Percentiles rank a stretch among this genome's conserved stretches.
phyloP scores from a whole-genome alignment of 768 basidiomycete genomes.

The Cystofilobasidium ferigula region DNA sequence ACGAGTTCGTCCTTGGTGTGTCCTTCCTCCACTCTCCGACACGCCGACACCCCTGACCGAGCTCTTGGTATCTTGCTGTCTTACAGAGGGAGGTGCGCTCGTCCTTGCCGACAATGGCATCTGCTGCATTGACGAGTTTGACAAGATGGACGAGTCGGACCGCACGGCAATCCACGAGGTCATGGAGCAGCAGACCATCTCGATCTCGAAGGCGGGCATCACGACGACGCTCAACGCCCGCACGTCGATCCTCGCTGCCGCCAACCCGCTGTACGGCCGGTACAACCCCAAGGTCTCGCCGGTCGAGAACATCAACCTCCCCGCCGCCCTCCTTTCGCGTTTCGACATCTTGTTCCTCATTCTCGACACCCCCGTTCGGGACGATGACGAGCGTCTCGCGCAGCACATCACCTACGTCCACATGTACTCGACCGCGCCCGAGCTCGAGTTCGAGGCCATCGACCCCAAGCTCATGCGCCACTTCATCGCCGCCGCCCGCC shows the following conservation, averaged over 20 bases:
- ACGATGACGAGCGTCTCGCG: conserved; percentile 90
- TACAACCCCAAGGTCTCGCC: conserved; percentile 98
- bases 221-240: conserved; percentile 96
- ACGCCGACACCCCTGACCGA: background rate
- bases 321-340: conserved; percentile 87
- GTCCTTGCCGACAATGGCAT: conserved; percentile 98
- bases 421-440: conserved; percentile 86
- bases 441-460: conserved; percentile 69
- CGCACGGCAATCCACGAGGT: conserved; percentile 98
- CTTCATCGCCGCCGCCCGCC: conserved; percentile 85
- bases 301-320: conserved; percentile 97
- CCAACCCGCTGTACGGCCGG: conserved; percentile 93
- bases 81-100: conserved; percentile 91
- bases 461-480: conserved; percentile 83
- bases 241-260: conserved; percentile 93
- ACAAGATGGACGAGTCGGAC: conserved; percentile 99
- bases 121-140: conserved; percentile 99
- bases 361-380: conserved; percentile 84
- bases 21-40: background rate
- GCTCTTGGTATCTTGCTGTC: background rate
- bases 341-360: conserved; percentile 96
- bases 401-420: conserved; percentile 97
- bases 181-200: conserved; percentile 99
- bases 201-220: conserved; percentile 97
- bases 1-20: conserved; percentile 95